Conservation (phyloP, 768 basidiomycete genomes). For the Cystobasidium ongulense region DNA sequence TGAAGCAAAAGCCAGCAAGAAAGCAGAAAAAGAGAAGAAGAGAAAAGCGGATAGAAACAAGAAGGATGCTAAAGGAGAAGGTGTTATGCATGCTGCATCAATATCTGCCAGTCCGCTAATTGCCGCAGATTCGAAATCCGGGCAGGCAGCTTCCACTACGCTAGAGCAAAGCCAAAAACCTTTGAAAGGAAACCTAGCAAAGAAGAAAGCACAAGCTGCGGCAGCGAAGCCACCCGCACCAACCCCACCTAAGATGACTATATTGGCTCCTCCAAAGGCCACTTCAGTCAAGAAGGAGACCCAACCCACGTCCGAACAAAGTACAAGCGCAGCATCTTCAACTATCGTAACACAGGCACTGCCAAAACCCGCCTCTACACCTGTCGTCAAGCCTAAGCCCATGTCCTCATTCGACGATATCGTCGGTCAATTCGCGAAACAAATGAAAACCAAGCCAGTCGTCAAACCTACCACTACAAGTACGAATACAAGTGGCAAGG, state of each 20-base stretch:
- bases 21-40: constrained; percentile 28
- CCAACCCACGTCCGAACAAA: neutral
- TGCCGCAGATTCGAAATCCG: too few species aligned
- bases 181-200: too few species aligned
- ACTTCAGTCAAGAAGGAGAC: neutral
- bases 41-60: constrained; percentile 8
- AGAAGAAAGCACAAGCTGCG: neutral
- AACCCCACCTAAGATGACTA: constrained; percentile 4
- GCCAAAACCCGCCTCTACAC: neutral
- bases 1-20: neutral
- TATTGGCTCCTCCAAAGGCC: constrained; percentile 13
- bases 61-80: constrained; percentile 5
- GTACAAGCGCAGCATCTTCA: neutral
- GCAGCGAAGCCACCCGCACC: neutral
- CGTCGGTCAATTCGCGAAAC: constrained; percentile 10
- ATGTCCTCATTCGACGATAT: neutral
- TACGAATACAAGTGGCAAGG: neutral
- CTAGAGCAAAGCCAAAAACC: too few species aligned
- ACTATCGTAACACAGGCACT: neutral
- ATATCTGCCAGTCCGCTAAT: too few species aligned
- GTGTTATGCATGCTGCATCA: too few species aligned
- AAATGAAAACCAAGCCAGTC: constrained; percentile 7
- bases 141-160: too few species aligned
- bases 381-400: neutral
- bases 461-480: neutral